Evolutionary conservation across 1,284 basidiomycete genomes (phyloP).

Genomic region (Anthracocystis walkeri): DNA sequence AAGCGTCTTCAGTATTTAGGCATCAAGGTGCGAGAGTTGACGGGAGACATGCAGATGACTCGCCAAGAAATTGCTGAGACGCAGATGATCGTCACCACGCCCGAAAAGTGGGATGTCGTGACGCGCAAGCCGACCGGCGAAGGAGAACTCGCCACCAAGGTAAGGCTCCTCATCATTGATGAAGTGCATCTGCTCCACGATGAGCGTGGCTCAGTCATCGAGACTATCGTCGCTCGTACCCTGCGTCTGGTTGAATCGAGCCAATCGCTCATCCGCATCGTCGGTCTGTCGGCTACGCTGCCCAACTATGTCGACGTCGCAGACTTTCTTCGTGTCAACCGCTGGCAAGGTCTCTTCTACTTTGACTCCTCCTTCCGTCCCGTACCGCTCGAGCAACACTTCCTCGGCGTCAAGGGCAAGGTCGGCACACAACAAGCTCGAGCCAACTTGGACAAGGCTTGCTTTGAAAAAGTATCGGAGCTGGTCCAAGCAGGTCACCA

Average conservation of each 20-base stretch:
- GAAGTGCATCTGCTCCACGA: conserved; percentile 98
- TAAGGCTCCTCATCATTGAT: conserved; percentile 96
- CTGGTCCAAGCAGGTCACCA: conserved; percentile 76
- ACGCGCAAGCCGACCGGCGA: conserved; percentile 97
- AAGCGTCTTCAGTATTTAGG: conserved; percentile 91
- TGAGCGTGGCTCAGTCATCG: conserved; percentile 97
- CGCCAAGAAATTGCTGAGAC: conserved; percentile 93
- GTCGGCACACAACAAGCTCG: conserved; percentile 79
- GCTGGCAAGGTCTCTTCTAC: conserved; percentile 92
- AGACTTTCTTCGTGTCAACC: conserved; percentile 92
- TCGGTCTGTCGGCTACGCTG: conserved; percentile 96
- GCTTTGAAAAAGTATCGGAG: conserved; percentile 80
- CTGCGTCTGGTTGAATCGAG: conserved; percentile 93
- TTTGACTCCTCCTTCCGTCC: conserved; percentile 98
- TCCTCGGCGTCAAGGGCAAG: conserved; percentile 95
- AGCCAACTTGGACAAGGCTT: conserved; percentile 88
- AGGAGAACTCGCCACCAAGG: conserved; percentile 85
- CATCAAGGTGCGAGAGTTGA: conserved; percentile 89
- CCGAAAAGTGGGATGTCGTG: conserved; percentile 99
- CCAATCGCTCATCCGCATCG: conserved; percentile 96
- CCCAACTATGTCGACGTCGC: conserved; percentile 98
- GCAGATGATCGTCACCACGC: conserved; percentile 98
- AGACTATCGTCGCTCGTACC: conserved; percentile 97
- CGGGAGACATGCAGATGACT: conserved; percentile 99
- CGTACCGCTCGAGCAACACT: conserved; percentile 96